phyloP scores from a whole-genome alignment of 148 eudicot species.

The Arbutus unedo region DNA sequence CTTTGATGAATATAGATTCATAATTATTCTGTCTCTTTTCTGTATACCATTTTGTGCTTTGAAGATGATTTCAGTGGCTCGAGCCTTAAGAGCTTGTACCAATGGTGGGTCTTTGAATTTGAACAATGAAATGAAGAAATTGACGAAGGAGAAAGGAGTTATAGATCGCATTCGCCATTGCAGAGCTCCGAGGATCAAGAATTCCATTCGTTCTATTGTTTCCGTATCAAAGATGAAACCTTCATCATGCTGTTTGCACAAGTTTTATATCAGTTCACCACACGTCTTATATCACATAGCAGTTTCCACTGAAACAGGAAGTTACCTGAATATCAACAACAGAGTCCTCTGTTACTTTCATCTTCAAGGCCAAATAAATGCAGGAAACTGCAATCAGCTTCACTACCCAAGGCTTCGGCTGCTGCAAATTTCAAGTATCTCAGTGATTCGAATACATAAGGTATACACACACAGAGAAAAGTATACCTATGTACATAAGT shows the following conservation, averaged over 20 bases:
- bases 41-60: constrained; percentile 43
- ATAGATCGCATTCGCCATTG: constrained; percentile 63
- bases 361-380: constrained; percentile 47
- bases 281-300: too few relatives aligned
- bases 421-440: constrained; percentile 21
- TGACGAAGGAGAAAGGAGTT: constrained; percentile 49
- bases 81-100: constrained; percentile 29
- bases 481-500: too few relatives aligned
- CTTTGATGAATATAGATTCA: too few relatives aligned
- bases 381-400: constrained; percentile 43
- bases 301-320: neutral
- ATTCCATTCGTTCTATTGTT: constrained; percentile 48
- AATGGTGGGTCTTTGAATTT: constrained; percentile 34
- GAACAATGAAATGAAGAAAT: constrained; percentile 44
- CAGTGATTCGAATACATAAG: too few relatives aligned
- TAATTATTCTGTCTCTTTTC: neutral
- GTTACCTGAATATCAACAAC: constrained; percentile 39
- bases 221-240: constrained; percentile 35
- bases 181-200: constrained; percentile 45
- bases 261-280: neutral
- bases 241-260: constrained; percentile 25
- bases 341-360: constrained; percentile 36
- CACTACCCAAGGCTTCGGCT: constrained; percentile 40
- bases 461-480: neutral
- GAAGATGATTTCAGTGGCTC: constrained; percentile 52